Conservation (phyloP, 2,329 filamentous ascomycete genomes). For the Penicillium nordicum region DNA sequence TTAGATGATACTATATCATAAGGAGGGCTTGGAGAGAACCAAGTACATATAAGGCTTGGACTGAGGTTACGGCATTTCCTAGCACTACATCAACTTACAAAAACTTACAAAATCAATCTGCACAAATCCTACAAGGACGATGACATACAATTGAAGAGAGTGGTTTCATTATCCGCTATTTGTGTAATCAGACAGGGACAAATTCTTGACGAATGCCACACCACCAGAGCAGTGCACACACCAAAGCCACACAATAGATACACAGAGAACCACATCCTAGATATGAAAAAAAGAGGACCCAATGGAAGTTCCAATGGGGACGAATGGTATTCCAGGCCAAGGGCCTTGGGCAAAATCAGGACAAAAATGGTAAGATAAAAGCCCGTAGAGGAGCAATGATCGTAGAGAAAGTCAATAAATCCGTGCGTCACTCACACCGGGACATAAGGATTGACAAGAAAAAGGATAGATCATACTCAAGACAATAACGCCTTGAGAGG, state of each 20-base stretch:
- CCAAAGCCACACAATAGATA: conserved; percentile 7
- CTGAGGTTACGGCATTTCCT: not conserved
- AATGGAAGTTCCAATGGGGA: not conserved
- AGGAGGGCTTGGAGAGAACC: not conserved
- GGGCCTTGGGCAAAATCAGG: conserved; percentile 1
- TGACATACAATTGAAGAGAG: not conserved
- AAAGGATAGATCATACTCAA: conserved; percentile 32
- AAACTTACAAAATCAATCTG: not conserved
- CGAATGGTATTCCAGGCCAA: conserved; percentile 1
- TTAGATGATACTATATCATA: not conserved
- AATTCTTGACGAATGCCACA: conserved; percentile 1
- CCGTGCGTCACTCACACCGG: conserved; percentile 27
- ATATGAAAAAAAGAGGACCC: conserved; percentile 5
- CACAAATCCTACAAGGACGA: not conserved
- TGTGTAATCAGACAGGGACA: conserved; percentile 1
- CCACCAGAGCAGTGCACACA: not conserved
- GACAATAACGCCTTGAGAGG: conserved; percentile 26
- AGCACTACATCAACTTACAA: no score
- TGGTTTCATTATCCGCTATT: conserved; percentile 8
- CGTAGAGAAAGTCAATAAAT: conserved; percentile 26
- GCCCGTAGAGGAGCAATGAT: conserved; percentile 19
- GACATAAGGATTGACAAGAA: conserved; percentile 36
- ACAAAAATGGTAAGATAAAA: conserved; percentile 14
- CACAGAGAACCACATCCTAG: not conserved
- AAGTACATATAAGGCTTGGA: not conserved